Evolutionary conservation across 371 early-diverging fungal genomes (phyloP).

Genomic region (Coemansia sp.): DNA sequence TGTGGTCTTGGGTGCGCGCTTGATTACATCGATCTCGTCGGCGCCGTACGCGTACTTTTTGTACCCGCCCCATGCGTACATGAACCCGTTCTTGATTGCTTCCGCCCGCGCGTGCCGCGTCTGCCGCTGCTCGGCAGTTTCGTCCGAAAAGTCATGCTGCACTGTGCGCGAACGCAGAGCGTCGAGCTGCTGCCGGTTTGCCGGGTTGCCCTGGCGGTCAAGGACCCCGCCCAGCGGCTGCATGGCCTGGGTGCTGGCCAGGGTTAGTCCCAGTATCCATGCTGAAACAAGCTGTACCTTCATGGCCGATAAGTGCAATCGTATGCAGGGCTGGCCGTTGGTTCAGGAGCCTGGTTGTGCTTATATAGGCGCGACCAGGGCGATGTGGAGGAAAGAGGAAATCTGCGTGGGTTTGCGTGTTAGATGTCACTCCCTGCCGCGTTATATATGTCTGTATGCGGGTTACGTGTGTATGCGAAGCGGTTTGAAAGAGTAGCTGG

Average conservation of each 20-base stretch:
- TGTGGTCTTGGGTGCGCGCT: conserved; percentile 54
- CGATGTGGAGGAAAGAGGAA: not conserved
- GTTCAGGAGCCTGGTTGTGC: not conserved
- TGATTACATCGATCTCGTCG: conserved; percentile 82
- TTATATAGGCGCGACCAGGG: not conserved
- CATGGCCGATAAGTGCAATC: conserved; percentile 3
- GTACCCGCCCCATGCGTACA: conserved; percentile 83
- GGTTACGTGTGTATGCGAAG: conserved; percentile 1
- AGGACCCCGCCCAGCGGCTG: conserved; percentile 10
- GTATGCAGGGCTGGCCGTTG: too few relatives aligned
- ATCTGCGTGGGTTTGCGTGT: not conserved
- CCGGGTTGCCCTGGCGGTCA: conserved; percentile 16
- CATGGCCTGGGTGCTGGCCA: conserved; percentile 1
- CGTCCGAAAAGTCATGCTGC: conserved; percentile 35
- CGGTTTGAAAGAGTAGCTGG: not conserved
- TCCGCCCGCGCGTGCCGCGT: conserved; percentile 36
- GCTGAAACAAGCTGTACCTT: conserved; percentile 12
- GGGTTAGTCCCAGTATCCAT: conserved; percentile 7
- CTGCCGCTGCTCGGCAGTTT: conserved; percentile 21
- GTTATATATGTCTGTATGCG: not conserved
- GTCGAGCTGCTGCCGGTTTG: conserved; percentile 9
- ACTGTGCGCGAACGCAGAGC: conserved; percentile 24
- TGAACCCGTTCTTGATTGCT: conserved; percentile 31
- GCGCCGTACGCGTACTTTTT: conserved; percentile 74
- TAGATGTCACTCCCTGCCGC: not conserved